Evolutionary conservation across 768 basidiomycete species (phyloP), one percentile per base, ranked within the genome.

Genomic region (Tylopilus cervinicoccineus): DNA sequence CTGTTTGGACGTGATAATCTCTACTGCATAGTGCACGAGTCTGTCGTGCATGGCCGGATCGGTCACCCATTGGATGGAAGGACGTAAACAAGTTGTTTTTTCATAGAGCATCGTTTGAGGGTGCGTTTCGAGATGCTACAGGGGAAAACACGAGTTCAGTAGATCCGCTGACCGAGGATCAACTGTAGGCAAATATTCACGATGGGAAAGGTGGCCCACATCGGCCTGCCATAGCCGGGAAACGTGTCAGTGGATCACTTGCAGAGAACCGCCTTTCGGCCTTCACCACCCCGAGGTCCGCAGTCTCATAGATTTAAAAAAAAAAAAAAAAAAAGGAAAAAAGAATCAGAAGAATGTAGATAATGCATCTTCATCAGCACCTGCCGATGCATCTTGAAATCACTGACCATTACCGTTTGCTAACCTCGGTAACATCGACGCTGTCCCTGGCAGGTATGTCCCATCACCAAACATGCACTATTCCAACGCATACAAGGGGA

Each of bases 101-200:
- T 38, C 51, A 24, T 56, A 62, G 31, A 62, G 57, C 24, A 45
- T 60, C 23, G 49, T 49, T 28, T 62, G 57, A 11, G 59, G 59
- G 36, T 51, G 52, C 1, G 45, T 50, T 19, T 52, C 55, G 19
- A 53, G n/a, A n/a, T 54, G 55, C 53, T 59, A 44, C 28, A 39
- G n/a, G 41, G 6, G 20, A 24, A 24, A 12, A n/a, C 33, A n/a
- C 9, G 23, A 3, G 19, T 19, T 13, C 13, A 10, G 13, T 22
- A 3, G n/a, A 40, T 47, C 27, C 24, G 28, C 33, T 27, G 6
- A 45, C 20, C 13, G 9, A 26, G 12, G 4, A 39, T 36, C n/a
- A n/a, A n/a, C n/a, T 10, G 1, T 19, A 24, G 2, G 5, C 23
- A 10, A 28, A 29, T 5, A 48, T 51, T 49, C 23, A 55, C 54